Evolutionary conservation across 1,139 yeast species (phyloP), one percentile per base, ranked within the genome.

Genomic region (Kodamaea sp.): DNA sequence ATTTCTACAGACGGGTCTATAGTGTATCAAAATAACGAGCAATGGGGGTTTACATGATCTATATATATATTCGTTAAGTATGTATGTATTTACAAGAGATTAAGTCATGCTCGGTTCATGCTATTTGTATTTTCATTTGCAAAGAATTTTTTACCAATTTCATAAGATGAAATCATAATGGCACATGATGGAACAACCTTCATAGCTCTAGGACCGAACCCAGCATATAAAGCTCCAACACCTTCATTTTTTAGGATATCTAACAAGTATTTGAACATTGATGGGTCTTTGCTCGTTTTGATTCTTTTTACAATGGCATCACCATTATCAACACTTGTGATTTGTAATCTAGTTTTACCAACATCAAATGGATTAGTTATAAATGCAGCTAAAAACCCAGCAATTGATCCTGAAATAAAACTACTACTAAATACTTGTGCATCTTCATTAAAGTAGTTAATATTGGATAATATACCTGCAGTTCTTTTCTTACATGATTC

Each of bases 101-200:
- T 29, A 12, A n/a, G 10, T 32, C 28, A 24, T 24, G 11, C 20
- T 11, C 10, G 26, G 7, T n/a, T 24, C 26, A 11, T 27, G n/a
- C 23, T 32, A 20, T 32, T 26, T 11, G 11, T 36, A 31, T 53
- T 49, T 9, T 46, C 64, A 37, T 54, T 54, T 35, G 54, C 62
- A 54, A 84, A 78, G 30, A 84, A 65, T 52, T 76, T 78, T 61
- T 94, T 94, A 26, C 95, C 87, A 37, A 90, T 70, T 59, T 92
- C 98, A 60, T 92, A 92, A 32, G 95, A 84, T 2, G 97, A 87
- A 37, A 92, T 90, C 99, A 92, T 94, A 29, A 92, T 92, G 2
- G 98, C 98, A 73, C 98, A 92, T 8, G 97, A 84, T 3, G 98
- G 98, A 1, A 97, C 96, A 31, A 92, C 85, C 56, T 92, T 92